Evolutionary conservation across 257 asterid genomes (phyloP).

Genomic region (Prunella vulgaris): DNA sequence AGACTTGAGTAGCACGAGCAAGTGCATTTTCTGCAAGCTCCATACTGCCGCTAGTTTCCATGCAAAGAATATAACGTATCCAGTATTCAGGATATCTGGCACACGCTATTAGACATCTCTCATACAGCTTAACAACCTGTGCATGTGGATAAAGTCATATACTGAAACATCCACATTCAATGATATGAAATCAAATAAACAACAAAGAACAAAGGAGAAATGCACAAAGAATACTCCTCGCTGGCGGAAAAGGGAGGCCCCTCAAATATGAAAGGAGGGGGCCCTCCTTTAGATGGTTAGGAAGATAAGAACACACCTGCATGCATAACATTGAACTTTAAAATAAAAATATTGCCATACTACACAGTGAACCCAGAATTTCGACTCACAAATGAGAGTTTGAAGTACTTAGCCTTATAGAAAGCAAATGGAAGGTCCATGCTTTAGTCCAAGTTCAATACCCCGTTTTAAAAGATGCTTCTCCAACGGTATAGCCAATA

Average conservation of each 20-base stretch:
- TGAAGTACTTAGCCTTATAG: conserved; percentile 98
- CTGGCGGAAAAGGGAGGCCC: conserved; percentile 93
- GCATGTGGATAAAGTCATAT: conserved; percentile 23
- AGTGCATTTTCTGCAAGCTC: conserved; percentile 98
- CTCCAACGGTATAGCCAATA: conserved; percentile 97
- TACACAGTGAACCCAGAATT: conserved; percentile 84
- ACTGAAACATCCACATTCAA: conserved; percentile 24
- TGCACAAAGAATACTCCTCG: conserved; percentile 74
- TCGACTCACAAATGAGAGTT: conserved; percentile 94
- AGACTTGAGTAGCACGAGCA: conserved; percentile 93
- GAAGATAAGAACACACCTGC: conserved; percentile 99
- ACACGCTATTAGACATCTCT: conserved; percentile 94
- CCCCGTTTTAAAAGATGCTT: conserved; percentile 89
- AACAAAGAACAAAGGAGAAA: conserved; percentile 39
- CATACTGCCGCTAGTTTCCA: conserved; percentile 90
- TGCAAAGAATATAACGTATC: conserved; percentile 79
- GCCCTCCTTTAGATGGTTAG: conserved; percentile 95
- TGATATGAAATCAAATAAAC: conserved; percentile 18
- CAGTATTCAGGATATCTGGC: conserved; percentile 97
- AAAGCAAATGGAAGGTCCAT: conserved; percentile 94
- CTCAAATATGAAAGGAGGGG: conserved; percentile 71
- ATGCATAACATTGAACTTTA: conserved; percentile 90
- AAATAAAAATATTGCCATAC: conserved; percentile 51
- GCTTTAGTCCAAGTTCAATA: conserved; percentile 99
- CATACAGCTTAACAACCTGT: conserved; percentile 96